phyloP scores from a whole-genome alignment of 2,329 filamentous ascomycete genomes.

The Verticillium klebahnii region DNA sequence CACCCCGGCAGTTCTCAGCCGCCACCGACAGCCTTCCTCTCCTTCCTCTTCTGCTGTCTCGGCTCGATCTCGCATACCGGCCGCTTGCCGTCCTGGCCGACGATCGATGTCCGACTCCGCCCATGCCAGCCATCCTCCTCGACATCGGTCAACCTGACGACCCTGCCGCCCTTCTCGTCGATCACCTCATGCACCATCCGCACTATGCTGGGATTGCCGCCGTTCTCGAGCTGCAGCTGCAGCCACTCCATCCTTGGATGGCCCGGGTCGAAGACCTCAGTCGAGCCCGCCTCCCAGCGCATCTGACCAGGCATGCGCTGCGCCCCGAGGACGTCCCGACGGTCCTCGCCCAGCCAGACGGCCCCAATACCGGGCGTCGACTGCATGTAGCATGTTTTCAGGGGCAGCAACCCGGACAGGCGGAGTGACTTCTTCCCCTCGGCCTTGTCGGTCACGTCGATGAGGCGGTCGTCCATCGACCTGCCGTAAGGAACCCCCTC shows the following conservation, averaged over 20 bases:
- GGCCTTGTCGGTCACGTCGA: constrained; percentile 4
- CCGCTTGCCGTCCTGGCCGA: constrained; percentile 1
- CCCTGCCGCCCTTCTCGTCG: not conserved
- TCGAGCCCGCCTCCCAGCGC: constrained; percentile 13
- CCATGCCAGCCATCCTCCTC: constrained; percentile 10
- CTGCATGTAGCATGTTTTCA: constrained; percentile 35
- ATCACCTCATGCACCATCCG: constrained; percentile 6
- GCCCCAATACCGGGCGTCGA: constrained; percentile 29
- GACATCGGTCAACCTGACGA: constrained; percentile 5
- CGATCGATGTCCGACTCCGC: constrained; percentile 6
- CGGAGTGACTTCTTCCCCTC: constrained; percentile 18
- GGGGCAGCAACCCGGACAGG: constrained; percentile 37
- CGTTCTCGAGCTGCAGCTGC: not conserved
- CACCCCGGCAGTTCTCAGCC: not conserved
- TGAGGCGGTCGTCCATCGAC: not conserved
- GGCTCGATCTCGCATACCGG: constrained; percentile 8
- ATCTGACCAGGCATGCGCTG: constrained; percentile 32
- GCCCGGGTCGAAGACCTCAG: constrained; percentile 6
- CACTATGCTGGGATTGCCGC: constrained; percentile 6
- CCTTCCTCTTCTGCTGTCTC: not conserved
- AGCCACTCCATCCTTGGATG: constrained; percentile 5
- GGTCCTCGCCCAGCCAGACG: constrained; percentile 36
- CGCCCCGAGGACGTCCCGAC: constrained; percentile 37
- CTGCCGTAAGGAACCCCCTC: not conserved
- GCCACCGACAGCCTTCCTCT: not conserved